These are phyloP conservation scores for Ajuga reptans DNA, from an alignment of 305 asterid genomes.

Conservation along the genomic window DNA sequence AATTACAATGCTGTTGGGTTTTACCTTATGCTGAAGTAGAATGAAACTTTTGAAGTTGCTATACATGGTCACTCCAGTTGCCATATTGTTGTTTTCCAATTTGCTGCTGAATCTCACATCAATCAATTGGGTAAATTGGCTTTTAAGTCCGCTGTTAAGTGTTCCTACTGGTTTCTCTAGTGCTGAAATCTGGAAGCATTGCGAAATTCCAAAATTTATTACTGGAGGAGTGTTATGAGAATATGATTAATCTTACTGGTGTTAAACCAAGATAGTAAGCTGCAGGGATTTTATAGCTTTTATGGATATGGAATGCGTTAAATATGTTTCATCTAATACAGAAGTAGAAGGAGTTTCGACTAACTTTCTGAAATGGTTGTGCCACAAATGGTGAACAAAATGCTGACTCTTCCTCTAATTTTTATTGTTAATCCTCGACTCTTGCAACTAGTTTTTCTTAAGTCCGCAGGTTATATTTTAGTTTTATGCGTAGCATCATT, in stretches of 20 bases:
- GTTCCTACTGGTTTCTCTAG: background rate
- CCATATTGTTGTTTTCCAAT: background rate
- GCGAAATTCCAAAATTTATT: background rate
- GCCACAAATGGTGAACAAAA: background rate
- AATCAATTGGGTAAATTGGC: background rate
- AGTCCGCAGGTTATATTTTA: background rate
- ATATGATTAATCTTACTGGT: background rate
- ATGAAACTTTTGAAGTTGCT: slow-evolving; percentile 1
- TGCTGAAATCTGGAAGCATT: background rate
- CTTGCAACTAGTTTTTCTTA: slow-evolving; percentile 3
- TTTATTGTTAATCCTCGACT: background rate
- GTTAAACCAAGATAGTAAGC: background rate
- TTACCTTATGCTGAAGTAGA: slow-evolving; percentile 9
- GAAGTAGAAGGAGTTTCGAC: background rate
- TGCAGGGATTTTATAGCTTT: background rate
- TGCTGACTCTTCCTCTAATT: background rate
- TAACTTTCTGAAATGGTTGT: background rate
- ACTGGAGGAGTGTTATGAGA: slow-evolving; percentile 1
- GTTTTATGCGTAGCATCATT: background rate
- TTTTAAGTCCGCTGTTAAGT: background rate
- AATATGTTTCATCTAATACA: background rate
- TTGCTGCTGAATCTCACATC: slow-evolving; percentile 8
- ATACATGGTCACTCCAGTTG: background rate
- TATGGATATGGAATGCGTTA: background rate
- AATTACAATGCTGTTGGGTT: background rate